Evolutionary conservation across 2,329 filamentous ascomycete genomes (phyloP).

Genomic region (Ophiocordyceps sinensis): DNA sequence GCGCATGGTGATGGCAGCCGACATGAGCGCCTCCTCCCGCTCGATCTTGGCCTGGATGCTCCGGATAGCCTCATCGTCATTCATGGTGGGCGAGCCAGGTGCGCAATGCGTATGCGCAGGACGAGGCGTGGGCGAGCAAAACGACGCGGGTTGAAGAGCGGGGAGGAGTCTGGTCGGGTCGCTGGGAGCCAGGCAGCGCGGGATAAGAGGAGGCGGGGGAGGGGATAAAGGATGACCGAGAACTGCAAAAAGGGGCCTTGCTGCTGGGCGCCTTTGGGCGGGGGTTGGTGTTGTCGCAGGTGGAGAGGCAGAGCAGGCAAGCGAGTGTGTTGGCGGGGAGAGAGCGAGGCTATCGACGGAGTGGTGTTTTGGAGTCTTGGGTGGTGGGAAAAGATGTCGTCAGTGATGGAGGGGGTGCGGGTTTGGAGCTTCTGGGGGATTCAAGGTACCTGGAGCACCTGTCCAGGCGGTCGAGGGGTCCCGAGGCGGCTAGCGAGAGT

Average conservation of each 20-base stretch:
- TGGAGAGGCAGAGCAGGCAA: background rate
- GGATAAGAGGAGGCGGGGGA: background rate
- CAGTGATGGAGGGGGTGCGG: constrained; percentile 17
- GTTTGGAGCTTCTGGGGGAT: background rate
- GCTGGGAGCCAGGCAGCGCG: background rate
- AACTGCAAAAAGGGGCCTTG: background rate
- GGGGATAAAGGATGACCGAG: background rate
- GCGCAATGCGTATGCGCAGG: constrained; percentile 13
- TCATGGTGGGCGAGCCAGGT: constrained; percentile 35
- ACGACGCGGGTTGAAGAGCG: constrained; percentile 8
- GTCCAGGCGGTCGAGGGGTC: no score
- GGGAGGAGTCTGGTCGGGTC: background rate
- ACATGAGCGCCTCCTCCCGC: constrained; percentile 89
- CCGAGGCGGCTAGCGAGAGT: no score
- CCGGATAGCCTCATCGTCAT: constrained; percentile 50
- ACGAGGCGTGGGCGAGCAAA: constrained; percentile 8
- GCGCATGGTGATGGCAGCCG: constrained; percentile 87
- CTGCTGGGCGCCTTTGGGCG: background rate
- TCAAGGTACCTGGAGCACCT: no score
- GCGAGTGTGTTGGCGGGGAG: constrained; percentile 1
- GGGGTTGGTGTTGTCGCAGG: background rate
- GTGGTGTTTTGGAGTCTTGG: constrained; percentile 5
- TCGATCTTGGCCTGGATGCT: constrained; percentile 96
- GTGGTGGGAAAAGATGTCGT: constrained; percentile 20
- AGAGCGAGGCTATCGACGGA: constrained; percentile 7